phyloP scores from a whole-genome alignment of 306 rosid species.

The Astragalus glycyphyllos region DNA sequence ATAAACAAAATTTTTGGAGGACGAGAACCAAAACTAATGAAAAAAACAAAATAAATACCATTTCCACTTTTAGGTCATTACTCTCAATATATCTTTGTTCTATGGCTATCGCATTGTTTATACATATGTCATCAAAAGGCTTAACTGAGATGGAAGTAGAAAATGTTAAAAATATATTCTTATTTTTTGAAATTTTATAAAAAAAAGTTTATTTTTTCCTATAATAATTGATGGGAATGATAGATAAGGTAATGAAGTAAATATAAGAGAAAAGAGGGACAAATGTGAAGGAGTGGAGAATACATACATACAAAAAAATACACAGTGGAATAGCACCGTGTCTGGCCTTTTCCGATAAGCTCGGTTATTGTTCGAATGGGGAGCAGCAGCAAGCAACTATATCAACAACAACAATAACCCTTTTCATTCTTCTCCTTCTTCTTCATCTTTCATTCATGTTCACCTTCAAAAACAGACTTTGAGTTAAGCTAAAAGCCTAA shows the following conservation, averaged over 20 bases:
- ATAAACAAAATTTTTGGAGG: too few species aligned
- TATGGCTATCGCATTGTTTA: too few species aligned
- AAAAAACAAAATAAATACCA: too few species aligned
- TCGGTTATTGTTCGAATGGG: slow-evolving; percentile 44
- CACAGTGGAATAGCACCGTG: slow-evolving; percentile 39
- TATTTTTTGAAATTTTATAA: too few species aligned
- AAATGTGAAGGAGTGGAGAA: slow-evolving; percentile 30
- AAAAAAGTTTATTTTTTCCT: too few species aligned
- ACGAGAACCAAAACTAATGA: too few species aligned
- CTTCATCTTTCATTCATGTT: neutral
- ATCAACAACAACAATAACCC: neutral
- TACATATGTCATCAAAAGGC: too few species aligned
- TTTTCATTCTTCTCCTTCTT: neutral
- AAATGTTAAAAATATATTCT: too few species aligned
- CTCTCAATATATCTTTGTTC: too few species aligned
- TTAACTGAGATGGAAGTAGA: too few species aligned
- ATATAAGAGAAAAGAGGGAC: slow-evolving; percentile 37
- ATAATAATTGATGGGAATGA: slow-evolving; percentile 10
- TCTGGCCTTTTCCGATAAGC: slow-evolving; percentile 52
- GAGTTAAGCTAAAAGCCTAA: neutral
- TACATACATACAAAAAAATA: slow-evolving; percentile 24
- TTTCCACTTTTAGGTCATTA: too few species aligned
- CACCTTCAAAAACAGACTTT: slow-evolving; percentile 22
- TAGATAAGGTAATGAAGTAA: slow-evolving; percentile 39
- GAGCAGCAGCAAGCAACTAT: neutral